Evolutionary conservation across 768 basidiomycete species (phyloP).

Genomic region (Phylloporus sp.): DNA sequence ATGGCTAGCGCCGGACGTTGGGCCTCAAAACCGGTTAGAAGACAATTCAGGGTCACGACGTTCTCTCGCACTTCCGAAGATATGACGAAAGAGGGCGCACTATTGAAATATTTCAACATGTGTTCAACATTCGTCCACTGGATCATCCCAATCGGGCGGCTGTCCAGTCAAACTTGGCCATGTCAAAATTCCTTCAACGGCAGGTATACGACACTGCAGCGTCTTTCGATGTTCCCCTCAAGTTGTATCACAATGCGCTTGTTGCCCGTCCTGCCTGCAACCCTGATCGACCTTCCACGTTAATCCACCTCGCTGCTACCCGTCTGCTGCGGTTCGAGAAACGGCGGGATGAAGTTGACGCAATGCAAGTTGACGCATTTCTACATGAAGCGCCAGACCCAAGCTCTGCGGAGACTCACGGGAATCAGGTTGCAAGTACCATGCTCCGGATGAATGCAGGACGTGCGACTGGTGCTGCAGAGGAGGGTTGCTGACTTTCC

Average conservation of each 20-base stretch:
- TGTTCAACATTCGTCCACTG: background rate
- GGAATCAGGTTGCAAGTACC: background rate
- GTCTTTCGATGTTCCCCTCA: background rate
- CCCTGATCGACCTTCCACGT: background rate
- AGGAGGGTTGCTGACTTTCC: no score
- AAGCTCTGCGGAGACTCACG: background rate
- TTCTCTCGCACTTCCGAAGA: background rate
- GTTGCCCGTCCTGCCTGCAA: background rate
- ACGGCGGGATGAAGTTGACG: background rate
- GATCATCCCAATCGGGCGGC: no score
- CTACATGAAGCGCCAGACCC: background rate
- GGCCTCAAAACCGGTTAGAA: background rate
- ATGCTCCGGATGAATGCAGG: background rate
- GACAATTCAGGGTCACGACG: background rate
- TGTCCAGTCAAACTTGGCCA: background rate
- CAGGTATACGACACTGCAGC: background rate
- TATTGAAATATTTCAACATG: background rate
- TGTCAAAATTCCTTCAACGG: background rate
- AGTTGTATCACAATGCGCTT: background rate
- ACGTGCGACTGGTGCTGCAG: background rate
- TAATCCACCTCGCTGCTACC: background rate
- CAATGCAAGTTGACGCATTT: no score
- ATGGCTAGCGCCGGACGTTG: background rate
- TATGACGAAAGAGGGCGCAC: background rate
- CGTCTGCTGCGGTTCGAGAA: no score